A percentile compares a stretch with the other conserved stretches of the same genome.
Conservation (phyloP, 1,284 basidiomycete species). For the Cerrena zonata region DNA sequence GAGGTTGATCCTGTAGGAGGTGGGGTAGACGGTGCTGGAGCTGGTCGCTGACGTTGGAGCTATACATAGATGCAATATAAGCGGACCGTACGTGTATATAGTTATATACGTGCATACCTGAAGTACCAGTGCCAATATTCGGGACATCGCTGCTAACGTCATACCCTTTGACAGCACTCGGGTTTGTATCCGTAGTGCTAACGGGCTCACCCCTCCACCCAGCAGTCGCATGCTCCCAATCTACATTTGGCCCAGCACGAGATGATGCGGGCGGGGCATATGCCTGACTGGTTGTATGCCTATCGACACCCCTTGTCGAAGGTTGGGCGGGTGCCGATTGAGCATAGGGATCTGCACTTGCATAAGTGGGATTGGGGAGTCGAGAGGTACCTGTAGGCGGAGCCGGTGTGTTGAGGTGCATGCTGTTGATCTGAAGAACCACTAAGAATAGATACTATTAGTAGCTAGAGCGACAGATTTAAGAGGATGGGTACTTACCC, state of each 20-base stretch:
- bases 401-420: not conserved
- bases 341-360: not conserved
- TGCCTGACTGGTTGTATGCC: conserved; percentile 14
- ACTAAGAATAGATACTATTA: not conserved
- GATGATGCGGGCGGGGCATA: not conserved
- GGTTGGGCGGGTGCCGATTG: conserved; percentile 7
- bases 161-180: conserved; percentile 12
- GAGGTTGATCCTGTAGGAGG: conserved; percentile 13
- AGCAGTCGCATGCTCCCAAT: conserved; percentile 9
- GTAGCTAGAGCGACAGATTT: not conserved
- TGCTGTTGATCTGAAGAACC: not conserved
- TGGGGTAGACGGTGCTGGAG: not conserved
- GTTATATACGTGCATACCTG: not conserved
- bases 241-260: not conserved
- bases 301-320: conserved; percentile 6
- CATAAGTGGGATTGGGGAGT: not conserved
- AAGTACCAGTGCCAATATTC: not conserved
- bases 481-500: not conserved
- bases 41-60: not conserved
- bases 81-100: no score
- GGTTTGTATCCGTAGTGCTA: not conserved
- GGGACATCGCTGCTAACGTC: conserved; percentile 11
- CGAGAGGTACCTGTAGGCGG: not conserved
- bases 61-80: no score
- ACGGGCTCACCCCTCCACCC: conserved; percentile 2